Evolutionary conservation across 805 yeast species (phyloP).

Genomic region (Sugiyamaella valdiviana): DNA sequence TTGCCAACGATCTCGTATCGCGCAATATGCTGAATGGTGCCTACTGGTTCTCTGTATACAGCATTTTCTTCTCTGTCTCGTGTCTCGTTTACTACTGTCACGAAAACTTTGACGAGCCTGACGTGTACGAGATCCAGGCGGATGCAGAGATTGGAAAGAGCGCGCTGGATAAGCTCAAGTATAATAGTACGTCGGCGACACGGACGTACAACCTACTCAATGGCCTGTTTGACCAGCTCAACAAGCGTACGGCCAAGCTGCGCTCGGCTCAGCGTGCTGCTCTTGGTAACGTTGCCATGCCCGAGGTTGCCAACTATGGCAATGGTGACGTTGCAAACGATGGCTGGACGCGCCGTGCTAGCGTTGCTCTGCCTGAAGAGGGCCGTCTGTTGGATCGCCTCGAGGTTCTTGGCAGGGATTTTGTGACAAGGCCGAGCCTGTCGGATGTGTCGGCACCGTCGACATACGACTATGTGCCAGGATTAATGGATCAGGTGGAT

Average conservation of each 20-base stretch:
- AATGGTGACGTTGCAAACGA: conserved; percentile 4
- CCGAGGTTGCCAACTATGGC: conserved; percentile 7
- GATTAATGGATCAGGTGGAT: conserved; percentile 79
- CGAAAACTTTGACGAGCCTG: conserved; percentile 33
- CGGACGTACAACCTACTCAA: conserved; percentile 76
- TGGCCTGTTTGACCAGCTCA: conserved; percentile 41
- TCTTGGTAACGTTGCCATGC: conserved; percentile 1
- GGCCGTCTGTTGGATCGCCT: conserved; percentile 7
- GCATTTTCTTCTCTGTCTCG: conserved; percentile 83
- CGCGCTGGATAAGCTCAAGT: conserved; percentile 64
- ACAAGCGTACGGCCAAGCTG: conserved; percentile 19
- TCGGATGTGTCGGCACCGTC: not conserved
- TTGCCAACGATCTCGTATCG: conserved; percentile 74
- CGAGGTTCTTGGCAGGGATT: conserved; percentile 2
- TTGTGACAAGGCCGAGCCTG: not conserved
- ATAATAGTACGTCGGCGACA: conserved; percentile 68
- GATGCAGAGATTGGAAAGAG: conserved; percentile 81
- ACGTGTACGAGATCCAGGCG: conserved; percentile 42
- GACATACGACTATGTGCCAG: conserved; percentile 52
- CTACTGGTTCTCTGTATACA: conserved; percentile 87
- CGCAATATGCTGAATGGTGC: conserved; percentile 70
- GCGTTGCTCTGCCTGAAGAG: conserved; percentile 1
- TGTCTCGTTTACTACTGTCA: conserved; percentile 78
- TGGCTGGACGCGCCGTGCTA: not conserved
- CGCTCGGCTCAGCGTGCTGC: not conserved